Percentiles rank a stretch among this genome's conserved stretches.
Evolutionary conservation across 2,329 filamentous ascomycete species (phyloP).

Genomic region (Emydomyces testavorans): DNA sequence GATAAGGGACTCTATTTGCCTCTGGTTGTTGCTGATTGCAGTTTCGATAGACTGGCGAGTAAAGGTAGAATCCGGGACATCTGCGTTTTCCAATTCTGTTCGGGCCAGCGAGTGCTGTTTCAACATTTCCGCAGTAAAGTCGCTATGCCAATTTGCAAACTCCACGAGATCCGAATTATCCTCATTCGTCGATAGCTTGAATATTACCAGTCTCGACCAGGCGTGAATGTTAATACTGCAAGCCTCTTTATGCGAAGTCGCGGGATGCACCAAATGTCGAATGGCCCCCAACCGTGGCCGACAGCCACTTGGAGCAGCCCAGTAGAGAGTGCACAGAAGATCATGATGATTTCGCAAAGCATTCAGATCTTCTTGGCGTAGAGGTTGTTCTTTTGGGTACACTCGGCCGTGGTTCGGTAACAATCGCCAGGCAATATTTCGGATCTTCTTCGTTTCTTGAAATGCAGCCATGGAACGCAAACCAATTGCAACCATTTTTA

Average conservation of each 20-base stretch:
- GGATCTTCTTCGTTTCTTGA: slow-evolving; percentile 44
- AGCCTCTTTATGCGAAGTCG: slow-evolving; percentile 47
- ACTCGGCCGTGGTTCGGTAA: slow-evolving; percentile 51
- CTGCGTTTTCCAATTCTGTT: slow-evolving; percentile 47
- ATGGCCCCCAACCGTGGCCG: slow-evolving; percentile 44
- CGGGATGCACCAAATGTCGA: slow-evolving; percentile 45
- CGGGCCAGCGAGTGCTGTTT: slow-evolving; percentile 46
- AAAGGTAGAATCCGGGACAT: slow-evolving; percentile 30
- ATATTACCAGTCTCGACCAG: slow-evolving; percentile 47
- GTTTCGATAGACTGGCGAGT: slow-evolving; percentile 39
- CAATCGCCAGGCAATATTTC: slow-evolving; percentile 46
- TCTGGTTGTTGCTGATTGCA: slow-evolving; percentile 46
- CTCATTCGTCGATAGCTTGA: slow-evolving; percentile 45
- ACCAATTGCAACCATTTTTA: slow-evolving; percentile 46
- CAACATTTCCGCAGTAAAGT: slow-evolving; percentile 43
- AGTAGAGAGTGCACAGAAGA: slow-evolving; percentile 49
- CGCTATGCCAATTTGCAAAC: slow-evolving; percentile 45
- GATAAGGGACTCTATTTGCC: slow-evolving; percentile 45
- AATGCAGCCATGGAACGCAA: slow-evolving; percentile 37
- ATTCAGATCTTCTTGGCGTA: slow-evolving; percentile 44
- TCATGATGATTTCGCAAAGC: slow-evolving; percentile 53
- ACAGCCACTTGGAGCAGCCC: slow-evolving; percentile 42
- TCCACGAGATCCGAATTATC: slow-evolving; percentile 34
- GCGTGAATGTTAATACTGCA: slow-evolving; percentile 48
- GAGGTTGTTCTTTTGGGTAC: slow-evolving; percentile 46